These are phyloP conservation scores for Cardiospermum halicacabum DNA, from an alignment of 345 rosid species.

Conservation along the genomic window DNA sequence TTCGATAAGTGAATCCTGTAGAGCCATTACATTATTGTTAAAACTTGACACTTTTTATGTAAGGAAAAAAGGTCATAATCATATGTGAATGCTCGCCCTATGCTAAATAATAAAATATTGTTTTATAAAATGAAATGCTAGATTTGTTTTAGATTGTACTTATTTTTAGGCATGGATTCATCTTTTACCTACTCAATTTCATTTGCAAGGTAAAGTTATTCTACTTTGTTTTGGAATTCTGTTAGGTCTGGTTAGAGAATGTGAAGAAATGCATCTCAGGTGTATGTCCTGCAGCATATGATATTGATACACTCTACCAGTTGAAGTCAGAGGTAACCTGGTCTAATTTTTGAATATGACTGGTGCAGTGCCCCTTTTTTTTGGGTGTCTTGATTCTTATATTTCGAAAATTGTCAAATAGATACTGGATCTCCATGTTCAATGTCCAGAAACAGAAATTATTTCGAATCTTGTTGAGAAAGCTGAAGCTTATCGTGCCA, in stretches of 20 bases:
- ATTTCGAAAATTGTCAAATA: slow-evolving; percentile 22
- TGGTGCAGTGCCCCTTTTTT: not conserved
- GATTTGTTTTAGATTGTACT: slow-evolving; percentile 1
- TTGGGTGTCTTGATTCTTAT: slow-evolving; percentile 11
- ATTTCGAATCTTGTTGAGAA: slow-evolving; percentile 44
- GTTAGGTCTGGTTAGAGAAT: slow-evolving; percentile 56
- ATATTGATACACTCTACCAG: slow-evolving; percentile 59
- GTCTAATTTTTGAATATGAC: slow-evolving; percentile 9
- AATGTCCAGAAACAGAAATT: slow-evolving; percentile 54
- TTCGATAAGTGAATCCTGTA: not conserved
- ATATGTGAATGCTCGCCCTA: not conserved
- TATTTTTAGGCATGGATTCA: not conserved
- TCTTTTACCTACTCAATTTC: not conserved
- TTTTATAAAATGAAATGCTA: slow-evolving; percentile 1
- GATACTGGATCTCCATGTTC: slow-evolving; percentile 70
- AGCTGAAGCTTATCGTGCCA: slow-evolving; percentile 56
- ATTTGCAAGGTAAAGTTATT: slow-evolving; percentile 1
- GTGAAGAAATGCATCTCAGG: slow-evolving; percentile 44
- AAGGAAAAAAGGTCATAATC: not conserved
- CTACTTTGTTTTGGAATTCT: slow-evolving; percentile 13
- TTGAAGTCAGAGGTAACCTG: slow-evolving; percentile 68
- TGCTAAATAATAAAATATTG: not conserved
- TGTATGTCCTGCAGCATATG: slow-evolving; percentile 34
- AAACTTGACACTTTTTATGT: not conserved
- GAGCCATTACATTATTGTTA: not conserved